Evolutionary conservation across 2,329 filamentous ascomycete species (phyloP).

Genomic region (Cercospora canescens): DNA sequence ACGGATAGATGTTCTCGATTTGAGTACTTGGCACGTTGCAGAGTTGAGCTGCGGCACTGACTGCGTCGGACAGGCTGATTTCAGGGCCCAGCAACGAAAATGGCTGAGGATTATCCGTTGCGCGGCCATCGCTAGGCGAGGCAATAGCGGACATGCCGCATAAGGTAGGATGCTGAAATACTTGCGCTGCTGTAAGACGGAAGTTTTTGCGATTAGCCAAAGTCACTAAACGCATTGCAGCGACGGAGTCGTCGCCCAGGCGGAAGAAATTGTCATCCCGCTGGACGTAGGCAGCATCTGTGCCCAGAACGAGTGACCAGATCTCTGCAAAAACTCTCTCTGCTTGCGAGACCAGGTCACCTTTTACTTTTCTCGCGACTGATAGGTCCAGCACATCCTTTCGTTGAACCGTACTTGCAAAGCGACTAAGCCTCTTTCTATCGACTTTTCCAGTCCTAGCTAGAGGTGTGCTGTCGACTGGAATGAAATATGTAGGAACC

Average conservation of each 20-base stretch:
- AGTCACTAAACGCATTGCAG: constrained; percentile 47
- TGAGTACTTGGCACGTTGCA: constrained; percentile 16
- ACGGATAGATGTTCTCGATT: constrained; percentile 55
- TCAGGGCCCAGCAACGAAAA: constrained; percentile 5
- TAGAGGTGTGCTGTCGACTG: constrained; percentile 66
- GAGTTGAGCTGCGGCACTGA: constrained; percentile 1
- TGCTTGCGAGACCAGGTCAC: background rate
- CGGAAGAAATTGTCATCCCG: constrained; percentile 45
- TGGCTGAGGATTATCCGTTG: background rate
- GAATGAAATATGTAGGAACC: constrained; percentile 73
- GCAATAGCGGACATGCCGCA: constrained; percentile 1
- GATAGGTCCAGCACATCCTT: background rate
- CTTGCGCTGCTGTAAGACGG: background rate
- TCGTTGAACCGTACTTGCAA: background rate
- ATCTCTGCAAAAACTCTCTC: background rate
- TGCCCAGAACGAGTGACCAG: constrained; percentile 35
- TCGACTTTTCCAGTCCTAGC: constrained; percentile 76
- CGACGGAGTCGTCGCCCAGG: constrained; percentile 48
- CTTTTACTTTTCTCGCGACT: background rate
- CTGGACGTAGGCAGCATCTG: background rate
- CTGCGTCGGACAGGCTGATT: background rate
- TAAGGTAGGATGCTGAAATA: constrained; percentile 5
- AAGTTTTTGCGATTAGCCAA: constrained; percentile 25
- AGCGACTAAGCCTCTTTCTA: constrained; percentile 36
- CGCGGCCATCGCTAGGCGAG: background rate